Evolutionary conservation across 176 grass and related monocot species (phyloP).

Genomic region (Neostapfia colusana): DNA sequence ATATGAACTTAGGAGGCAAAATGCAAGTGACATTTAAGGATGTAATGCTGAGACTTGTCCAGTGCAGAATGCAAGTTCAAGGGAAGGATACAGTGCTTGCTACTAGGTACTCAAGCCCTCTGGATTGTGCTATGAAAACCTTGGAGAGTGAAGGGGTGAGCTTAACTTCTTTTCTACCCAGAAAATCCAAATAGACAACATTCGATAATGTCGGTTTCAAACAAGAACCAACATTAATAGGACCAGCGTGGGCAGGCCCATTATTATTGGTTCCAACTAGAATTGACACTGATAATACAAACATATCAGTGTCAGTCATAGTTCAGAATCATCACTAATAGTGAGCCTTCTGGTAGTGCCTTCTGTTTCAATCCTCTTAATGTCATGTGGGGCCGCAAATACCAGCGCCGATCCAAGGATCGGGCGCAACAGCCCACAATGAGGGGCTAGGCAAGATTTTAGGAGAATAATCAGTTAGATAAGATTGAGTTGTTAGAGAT

Average conservation of each 20-base stretch:
- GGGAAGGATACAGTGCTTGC: constrained; percentile 63
- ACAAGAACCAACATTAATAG: background rate
- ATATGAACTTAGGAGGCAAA: constrained; percentile 22
- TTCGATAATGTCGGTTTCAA: background rate
- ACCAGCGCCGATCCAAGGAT: too few species aligned
- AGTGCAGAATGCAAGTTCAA: constrained; percentile 99
- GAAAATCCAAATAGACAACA: background rate
- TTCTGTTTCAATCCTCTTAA: constrained; percentile 9
- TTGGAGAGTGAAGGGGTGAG: constrained; percentile 79
- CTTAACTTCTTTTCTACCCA: constrained; percentile 3
- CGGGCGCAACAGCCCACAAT: too few species aligned
- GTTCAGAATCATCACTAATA: background rate
- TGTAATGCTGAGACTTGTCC: constrained; percentile 66
- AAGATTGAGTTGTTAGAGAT: too few species aligned
- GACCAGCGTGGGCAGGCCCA: background rate
- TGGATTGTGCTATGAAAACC: constrained; percentile 88
- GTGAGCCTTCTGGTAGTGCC: background rate
- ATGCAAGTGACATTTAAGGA: constrained; percentile 45
- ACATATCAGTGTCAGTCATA: background rate
- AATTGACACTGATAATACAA: background rate
- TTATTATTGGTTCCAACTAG: background rate
- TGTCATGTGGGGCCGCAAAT: too few species aligned
- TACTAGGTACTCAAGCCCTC: constrained; percentile 66
- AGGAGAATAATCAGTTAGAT: too few species aligned
- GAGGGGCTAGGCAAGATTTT: too few species aligned